Percentiles rank a stretch among this genome's conserved stretches.
phyloP scores from a whole-genome alignment of 2,329 filamentous ascomycete genomes.

The Ceratocystis variospora region DNA sequence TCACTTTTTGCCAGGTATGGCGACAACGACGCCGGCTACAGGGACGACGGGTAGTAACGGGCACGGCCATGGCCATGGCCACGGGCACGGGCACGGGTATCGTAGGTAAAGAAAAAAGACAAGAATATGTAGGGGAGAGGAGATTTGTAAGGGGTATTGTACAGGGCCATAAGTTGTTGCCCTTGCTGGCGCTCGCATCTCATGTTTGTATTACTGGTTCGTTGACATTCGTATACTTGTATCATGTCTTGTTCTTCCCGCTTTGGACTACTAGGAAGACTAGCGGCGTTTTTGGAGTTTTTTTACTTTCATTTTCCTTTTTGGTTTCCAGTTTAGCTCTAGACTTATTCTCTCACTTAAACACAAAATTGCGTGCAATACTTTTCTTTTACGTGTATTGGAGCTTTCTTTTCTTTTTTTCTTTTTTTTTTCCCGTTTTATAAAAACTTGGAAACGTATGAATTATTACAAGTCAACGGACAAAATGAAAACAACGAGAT shows the following conservation, averaged over 20 bases:
- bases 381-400: no score
- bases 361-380: no score
- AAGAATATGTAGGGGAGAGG: no score
- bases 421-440: no score
- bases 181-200: neutral
- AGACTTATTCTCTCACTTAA: neutral
- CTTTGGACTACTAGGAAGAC: neutral
- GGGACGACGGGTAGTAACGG: conserved; percentile 25
- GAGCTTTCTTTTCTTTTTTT: no score
- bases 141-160: neutral
- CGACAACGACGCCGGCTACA: neutral
- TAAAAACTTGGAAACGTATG: no score
- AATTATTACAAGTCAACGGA: no score
- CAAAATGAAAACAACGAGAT: no score
- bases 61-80: conserved; percentile 27
- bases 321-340: neutral
- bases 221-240: neutral
- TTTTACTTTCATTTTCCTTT: neutral
- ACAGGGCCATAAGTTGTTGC: neutral
- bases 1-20: conserved; percentile 22
- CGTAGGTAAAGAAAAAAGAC: neutral
- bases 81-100: neutral
- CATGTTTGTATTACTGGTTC: neutral
- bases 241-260: neutral
- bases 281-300: neutral